phyloP scores from a whole-genome alignment of 2,329 filamentous ascomycete genomes.

The Scytalidium lignicola region DNA sequence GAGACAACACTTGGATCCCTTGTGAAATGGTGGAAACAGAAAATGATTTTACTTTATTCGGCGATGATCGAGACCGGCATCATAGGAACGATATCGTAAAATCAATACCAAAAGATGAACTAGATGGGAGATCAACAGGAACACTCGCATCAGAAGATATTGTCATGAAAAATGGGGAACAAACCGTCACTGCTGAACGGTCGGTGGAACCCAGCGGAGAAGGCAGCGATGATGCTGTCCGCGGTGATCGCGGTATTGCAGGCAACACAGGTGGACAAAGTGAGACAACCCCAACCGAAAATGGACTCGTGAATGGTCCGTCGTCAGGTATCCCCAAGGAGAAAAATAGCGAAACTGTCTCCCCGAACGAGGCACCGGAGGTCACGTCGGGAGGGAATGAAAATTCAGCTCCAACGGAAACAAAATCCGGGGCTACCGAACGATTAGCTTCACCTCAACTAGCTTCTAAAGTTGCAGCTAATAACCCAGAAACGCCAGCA shows the following conservation, averaged over 20 bases:
- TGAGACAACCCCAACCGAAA: background rate
- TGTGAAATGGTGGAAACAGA: slow-evolving; percentile 53
- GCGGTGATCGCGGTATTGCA: background rate
- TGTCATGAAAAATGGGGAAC: background rate
- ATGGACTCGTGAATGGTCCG: background rate
- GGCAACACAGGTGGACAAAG: background rate
- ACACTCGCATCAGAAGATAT: slow-evolving; percentile 19
- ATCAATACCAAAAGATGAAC: slow-evolving; percentile 15
- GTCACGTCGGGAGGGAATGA: background rate
- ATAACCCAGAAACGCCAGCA: background rate
- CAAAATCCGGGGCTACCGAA: background rate
- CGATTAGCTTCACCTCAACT: too few relatives aligned
- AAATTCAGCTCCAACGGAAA: background rate
- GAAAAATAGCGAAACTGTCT: background rate
- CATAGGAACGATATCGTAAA: slow-evolving; percentile 16
- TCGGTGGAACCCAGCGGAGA: background rate
- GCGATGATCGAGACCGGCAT: slow-evolving; percentile 22
- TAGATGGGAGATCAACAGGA: slow-evolving; percentile 20
- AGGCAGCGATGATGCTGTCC: background rate
- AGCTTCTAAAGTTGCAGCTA: background rate
- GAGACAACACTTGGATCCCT: slow-evolving; percentile 66
- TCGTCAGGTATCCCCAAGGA: background rate
- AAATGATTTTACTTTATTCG: slow-evolving; percentile 49
- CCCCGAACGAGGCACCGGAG: too few relatives aligned
- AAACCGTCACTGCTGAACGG: background rate